Evolutionary conservation across 352 stramenopile genomes (phyloP).

Genomic region (Blastocystis sp.): DNA sequence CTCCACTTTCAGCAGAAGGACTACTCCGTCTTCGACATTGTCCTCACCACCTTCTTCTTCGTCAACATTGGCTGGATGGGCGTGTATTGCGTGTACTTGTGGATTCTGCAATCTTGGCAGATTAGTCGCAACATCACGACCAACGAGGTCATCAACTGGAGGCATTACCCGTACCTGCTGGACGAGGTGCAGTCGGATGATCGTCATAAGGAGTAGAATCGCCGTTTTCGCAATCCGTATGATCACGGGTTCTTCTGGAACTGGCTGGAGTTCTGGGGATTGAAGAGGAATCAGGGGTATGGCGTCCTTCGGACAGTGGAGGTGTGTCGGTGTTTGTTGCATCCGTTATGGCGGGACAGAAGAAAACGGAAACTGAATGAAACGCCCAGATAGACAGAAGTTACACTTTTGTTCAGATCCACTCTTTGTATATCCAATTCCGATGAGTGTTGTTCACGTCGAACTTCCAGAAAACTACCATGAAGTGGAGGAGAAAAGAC

Average conservation of each 20-base stretch:
- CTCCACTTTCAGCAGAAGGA: not conserved
- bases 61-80: conserved; percentile 57
- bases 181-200: conserved; percentile 15
- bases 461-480: not conserved
- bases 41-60: conserved; percentile 25
- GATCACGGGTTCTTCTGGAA: conserved; percentile 65
- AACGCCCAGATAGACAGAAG: not conserved
- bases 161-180: conserved; percentile 66
- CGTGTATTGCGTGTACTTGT: conserved; percentile 54
- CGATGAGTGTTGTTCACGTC: not conserved
- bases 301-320: conserved; percentile 15
- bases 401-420: not conserved
- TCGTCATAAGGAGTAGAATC: not conserved
- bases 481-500: not conserved
- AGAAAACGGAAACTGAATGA: not conserved
- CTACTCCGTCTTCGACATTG: not conserved
- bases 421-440: not conserved
- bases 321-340: conserved; percentile 36
- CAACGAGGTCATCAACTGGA: conserved; percentile 69
- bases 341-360: not conserved
- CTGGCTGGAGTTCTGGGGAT: conserved; percentile 68
- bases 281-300: conserved; percentile 44
- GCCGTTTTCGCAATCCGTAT: conserved; percentile 67
- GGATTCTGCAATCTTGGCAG: conserved; percentile 25
- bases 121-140: conserved; percentile 66